Percentiles rank a stretch among this genome's conserved stretches.
Evolutionary conservation across 2,329 filamentous ascomycete genomes (phyloP).

Genomic region (Beauveria sp.): DNA sequence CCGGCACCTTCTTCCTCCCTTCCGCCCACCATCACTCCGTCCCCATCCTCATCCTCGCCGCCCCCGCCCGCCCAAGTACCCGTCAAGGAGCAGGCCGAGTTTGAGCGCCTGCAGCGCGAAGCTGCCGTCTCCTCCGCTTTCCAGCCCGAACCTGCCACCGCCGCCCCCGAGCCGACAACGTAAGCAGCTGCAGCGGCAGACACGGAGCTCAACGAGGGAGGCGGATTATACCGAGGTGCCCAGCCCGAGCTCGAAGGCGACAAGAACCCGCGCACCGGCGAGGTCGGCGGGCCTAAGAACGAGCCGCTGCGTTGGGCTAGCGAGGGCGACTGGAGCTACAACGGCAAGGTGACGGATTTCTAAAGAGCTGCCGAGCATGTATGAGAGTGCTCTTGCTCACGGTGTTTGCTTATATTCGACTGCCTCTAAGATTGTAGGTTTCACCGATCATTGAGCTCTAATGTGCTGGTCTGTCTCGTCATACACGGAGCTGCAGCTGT

Average conservation of each 20-base stretch:
- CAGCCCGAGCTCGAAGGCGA: slow-evolving; percentile 91
- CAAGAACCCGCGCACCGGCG: slow-evolving; percentile 84
- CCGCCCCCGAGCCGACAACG: slow-evolving; percentile 14
- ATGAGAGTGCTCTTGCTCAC: too few relatives aligned
- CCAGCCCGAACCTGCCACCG: slow-evolving; percentile 22
- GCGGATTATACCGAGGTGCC: slow-evolving; percentile 66
- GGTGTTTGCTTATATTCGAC: too few relatives aligned
- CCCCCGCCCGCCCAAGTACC: slow-evolving; percentile 58
- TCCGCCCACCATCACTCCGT: too few relatives aligned
- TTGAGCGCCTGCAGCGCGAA: slow-evolving; percentile 72
- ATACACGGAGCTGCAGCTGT: too few relatives aligned
- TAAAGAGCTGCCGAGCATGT: slow-evolving; percentile 20
- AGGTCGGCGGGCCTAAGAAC: slow-evolving; percentile 95
- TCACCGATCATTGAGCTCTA: too few relatives aligned
- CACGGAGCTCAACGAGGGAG: slow-evolving; percentile 46
- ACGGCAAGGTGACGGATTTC: slow-evolving; percentile 92
- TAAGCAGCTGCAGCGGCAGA: background rate
- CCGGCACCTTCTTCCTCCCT: too few relatives aligned
- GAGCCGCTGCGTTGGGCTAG: slow-evolving; percentile 86
- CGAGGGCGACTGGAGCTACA: slow-evolving; percentile 79
- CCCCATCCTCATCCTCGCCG: background rate
- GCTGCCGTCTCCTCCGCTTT: slow-evolving; percentile 40
- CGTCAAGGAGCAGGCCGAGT: slow-evolving; percentile 80
- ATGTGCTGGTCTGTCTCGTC: too few relatives aligned
- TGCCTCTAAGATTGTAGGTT: too few relatives aligned